phyloP scores from a whole-genome alignment of 441 rosid species.

The Gossypium schwendimanii region DNA sequence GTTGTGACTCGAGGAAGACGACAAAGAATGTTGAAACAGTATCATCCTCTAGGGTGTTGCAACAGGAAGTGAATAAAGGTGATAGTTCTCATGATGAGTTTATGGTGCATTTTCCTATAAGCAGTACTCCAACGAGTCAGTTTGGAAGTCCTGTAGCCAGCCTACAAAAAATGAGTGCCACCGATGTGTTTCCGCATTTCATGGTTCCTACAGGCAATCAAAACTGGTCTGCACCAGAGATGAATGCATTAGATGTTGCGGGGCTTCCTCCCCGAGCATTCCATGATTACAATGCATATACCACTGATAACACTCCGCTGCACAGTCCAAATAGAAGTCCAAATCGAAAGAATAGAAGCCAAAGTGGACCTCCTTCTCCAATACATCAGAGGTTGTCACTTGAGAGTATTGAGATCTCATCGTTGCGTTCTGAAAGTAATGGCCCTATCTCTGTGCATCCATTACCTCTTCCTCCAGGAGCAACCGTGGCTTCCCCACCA shows the following conservation, averaged over 20 bases:
- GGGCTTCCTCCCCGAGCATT: constrained; percentile 61
- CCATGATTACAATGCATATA: constrained; percentile 42
- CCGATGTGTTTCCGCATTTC: constrained; percentile 35
- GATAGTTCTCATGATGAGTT: constrained; percentile 30
- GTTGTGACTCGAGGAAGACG: constrained; percentile 27
- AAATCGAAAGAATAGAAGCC: constrained; percentile 33
- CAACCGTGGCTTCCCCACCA: constrained; percentile 36
- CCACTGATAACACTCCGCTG: constrained; percentile 62
- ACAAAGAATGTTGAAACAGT: constrained; percentile 31
- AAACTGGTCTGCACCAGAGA: constrained; percentile 86
- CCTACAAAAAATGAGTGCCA: constrained; percentile 39
- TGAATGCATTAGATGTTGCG: constrained; percentile 39
- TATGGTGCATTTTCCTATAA: constrained; percentile 38
- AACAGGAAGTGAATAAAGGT: constrained; percentile 23
- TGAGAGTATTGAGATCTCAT: constrained; percentile 26
- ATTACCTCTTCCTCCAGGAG: constrained; percentile 90
- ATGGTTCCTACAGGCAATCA: constrained; percentile 43
- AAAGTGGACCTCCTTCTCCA: constrained; percentile 48
- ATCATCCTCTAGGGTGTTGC: constrained; percentile 15
- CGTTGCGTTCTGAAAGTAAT: constrained; percentile 35
- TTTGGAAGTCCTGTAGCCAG: constrained; percentile 51
- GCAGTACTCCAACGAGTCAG: constrained; percentile 64
- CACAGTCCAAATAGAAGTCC: constrained; percentile 71
- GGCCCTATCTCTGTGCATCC: constrained; percentile 54
- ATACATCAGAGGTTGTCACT: constrained; percentile 38